Evolutionary conservation across 306 rosid genomes (phyloP).

Genomic region (Delonix regia): DNA sequence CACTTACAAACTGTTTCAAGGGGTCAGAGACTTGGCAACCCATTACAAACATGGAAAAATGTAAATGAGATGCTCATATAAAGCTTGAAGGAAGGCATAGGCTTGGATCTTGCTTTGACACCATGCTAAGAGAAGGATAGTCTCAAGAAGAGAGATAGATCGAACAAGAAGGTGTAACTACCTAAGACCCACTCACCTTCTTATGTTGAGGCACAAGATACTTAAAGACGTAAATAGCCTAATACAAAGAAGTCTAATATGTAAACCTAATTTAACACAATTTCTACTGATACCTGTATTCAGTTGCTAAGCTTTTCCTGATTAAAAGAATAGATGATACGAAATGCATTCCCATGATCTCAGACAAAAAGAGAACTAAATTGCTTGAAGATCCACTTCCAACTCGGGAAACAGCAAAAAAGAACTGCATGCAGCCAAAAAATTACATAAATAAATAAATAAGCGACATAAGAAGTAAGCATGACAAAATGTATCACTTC

Average conservation of each 20-base stretch:
- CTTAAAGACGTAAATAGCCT: background rate
- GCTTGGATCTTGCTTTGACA: background rate
- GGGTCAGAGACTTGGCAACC: background rate
- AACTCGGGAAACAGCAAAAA: constrained; percentile 96
- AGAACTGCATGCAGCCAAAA: constrained; percentile 63
- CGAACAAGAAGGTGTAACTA: background rate
- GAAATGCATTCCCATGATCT: constrained; percentile 98
- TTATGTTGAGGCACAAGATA: background rate
- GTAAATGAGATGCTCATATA: background rate
- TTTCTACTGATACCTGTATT: constrained; percentile 71
- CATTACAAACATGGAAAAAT: background rate
- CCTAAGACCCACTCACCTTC: background rate
- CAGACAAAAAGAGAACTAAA: constrained; percentile 90
- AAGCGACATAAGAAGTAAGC: constrained; percentile 28
- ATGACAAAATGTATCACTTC: background rate
- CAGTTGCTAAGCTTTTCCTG: constrained; percentile 96
- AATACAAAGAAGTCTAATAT: background rate
- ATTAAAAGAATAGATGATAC: constrained; percentile 93
- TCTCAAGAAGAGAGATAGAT: background rate
- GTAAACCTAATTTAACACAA: background rate
- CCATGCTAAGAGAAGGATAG: background rate
- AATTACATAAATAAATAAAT: background rate
- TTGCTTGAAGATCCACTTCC: constrained; percentile 99
- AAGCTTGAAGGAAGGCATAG: background rate
- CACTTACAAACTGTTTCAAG: background rate